Base-by-base conservation (phyloP, 202 grass and related monocot genomes). In the Setaria italica region DNA sequence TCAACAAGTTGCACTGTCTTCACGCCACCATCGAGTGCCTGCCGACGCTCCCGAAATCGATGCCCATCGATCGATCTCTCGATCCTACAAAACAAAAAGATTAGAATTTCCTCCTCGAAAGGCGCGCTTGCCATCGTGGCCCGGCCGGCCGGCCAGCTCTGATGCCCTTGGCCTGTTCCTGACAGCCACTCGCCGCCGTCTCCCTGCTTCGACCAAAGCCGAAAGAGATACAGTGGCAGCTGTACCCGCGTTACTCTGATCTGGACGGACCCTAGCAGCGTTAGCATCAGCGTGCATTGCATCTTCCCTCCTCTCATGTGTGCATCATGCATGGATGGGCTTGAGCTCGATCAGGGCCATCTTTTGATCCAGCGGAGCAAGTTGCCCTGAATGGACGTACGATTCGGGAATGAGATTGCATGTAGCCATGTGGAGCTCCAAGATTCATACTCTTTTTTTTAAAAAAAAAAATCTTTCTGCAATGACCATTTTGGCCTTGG, bases 1-100 rank as follows among this genome's bases (percentile, higher is more conserved):
- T 86, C 83, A 42, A 86, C 83, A 50, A 86, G 49, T 86, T 75
- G 43, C 82, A 62, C 11, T 83, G 82, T 83, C 79, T 77, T 53
- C 42, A 88, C 90, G 79, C 73, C 67, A 74, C n/a, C 57, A 77
- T 90, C 72, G 67, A 86, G 49, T 72, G 59, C 48, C 11, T 3
- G 48, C 58, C 5, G 11, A 58, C 11, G 15, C 41, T 69, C 2
- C 37, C 41, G 11, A 21, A 66, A 78, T 46, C 74, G 87, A 79
- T 65, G 62, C 15, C 55, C 43, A 79, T 46, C 41, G 4, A 41
- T 79, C 41, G 11, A 50, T 73, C 80, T 84, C 66, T 73, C 39
- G 37, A 57, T 6, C 12, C 3, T 46, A 88, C 81, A 73, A 67
- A 80, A 55, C 11, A 83, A 77, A 51, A 0, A 9, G 8, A 12